Evolutionary conservation across 257 asterid genomes (phyloP), one percentile per base, ranked within the genome.

Genomic region (Capsicum pubescens): DNA sequence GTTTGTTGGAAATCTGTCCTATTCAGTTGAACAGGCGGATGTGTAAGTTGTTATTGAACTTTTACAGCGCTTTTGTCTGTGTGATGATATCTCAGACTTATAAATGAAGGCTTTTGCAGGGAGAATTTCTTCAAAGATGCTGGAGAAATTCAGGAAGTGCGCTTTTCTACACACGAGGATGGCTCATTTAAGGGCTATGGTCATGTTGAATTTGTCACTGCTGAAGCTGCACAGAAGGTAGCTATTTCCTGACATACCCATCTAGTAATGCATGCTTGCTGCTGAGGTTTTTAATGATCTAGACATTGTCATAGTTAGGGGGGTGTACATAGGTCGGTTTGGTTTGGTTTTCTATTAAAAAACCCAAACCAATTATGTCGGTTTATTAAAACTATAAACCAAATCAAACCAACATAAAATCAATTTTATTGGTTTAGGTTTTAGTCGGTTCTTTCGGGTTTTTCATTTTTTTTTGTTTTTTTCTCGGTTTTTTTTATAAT

Each of bases 141-240:
- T 88, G 99, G 97, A 60, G 98, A 92, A 79, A 77, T 96, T 83
- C 87, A 88, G 82, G 93, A 90, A 26, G 89, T 94, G 36, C 97
- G 98, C 17, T 90, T 96, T 84, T 90, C 91, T 46, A 88, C 87
- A 81, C 83, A 66, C 50, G 86, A 82, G 5, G 98, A 92, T 21
- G 93, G 93, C 54, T 50, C 90, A 5, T 92, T 92, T 79, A 93
- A 85, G 88, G 99, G 99, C 82, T 94, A 69, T 92, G 99, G 98
- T n/a, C 95, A 93, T 87, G 94, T 93, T 77, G 97, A 96, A 84
- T 96, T 96, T 91, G 92, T 94, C 67, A 84, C 95, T 58, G 78
- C 88, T 55, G 98, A 91, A 82, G 93, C 89, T 66, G 98, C 98
- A 21, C 86, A 85, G 54, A 94, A 93, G 97, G 98, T 96, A 86